phyloP scores from a whole-genome alignment of 116 monocot species.

The Iris pallida region DNA sequence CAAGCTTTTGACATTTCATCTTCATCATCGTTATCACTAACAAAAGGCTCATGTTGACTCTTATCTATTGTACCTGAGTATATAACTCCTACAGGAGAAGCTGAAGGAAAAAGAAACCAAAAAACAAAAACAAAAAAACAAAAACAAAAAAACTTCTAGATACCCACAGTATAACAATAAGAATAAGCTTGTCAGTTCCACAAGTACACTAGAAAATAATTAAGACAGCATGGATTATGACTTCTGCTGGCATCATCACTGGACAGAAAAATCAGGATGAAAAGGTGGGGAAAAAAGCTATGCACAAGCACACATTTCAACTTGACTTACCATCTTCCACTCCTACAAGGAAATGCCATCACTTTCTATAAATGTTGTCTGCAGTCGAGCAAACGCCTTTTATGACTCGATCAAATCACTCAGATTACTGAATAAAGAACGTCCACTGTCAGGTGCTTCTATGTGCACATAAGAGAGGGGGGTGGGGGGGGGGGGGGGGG shows the following conservation, averaged over 20 bases:
- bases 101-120: neutral
- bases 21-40: too few relatives aligned
- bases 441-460: neutral
- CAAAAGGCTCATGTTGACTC: too few relatives aligned
- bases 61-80: neutral
- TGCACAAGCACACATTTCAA: conserved; percentile 6
- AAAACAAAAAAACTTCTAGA: neutral
- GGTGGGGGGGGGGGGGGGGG: too few relatives aligned
- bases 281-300: neutral
- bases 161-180: neutral
- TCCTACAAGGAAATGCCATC: neutral
- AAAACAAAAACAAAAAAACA: too few relatives aligned
- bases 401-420: neutral
- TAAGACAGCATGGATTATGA: too few relatives aligned
- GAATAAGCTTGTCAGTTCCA: neutral
- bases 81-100: neutral
- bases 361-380: neutral
- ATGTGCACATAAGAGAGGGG: neutral
- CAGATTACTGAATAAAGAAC: neutral
- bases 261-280: neutral
- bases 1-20: too few relatives aligned
- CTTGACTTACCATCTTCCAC: neutral
- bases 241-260: neutral
- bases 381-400: neutral
- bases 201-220: too few relatives aligned